Base-by-base conservation (phyloP, 805 yeast genomes). In the Saitoella complicata region DNA sequence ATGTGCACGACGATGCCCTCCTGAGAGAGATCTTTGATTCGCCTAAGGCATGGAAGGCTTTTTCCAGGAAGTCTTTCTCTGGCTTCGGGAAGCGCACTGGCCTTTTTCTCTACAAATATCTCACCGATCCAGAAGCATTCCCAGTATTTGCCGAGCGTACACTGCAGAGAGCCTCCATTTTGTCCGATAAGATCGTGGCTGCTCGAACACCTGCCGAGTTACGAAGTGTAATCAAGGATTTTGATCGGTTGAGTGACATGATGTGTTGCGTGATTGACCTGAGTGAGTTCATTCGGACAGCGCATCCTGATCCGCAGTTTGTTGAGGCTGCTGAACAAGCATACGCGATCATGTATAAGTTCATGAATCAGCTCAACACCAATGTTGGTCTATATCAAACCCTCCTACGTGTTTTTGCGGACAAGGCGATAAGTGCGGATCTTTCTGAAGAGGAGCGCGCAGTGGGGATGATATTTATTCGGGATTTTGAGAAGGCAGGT, bases 211-310 rank as follows among this genome's bases (percentile, higher is more conserved):
- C 53, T 0, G 64, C 65, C 7, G 82, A 73, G 1, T 54, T 70
- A 13, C 51, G 54, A 11, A 59, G 66, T 5, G 83, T 75, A 44
- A 72, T 88, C 44, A 57, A 73, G 38, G 75, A 76, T 43, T 65
- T 91, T 50, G 98, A 91, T 58, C 75, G 85, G 51, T 63, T 91
- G 37, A 81, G 94, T 55, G 97, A 91, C 57, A 73, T 80, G 31
- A 62, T 91, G 32, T 91, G 98, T 58, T 73, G 94, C 46, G 96
- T 85, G 5, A 87, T 91, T 37, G 98, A 91, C 61, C 71, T 88
- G 42, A 88, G 95, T 35, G 97, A 87, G 54, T 88, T 88, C 63
- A 75, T 91, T 31, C 67, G 97, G 40, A 86, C 85, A 29, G 51
- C 49, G 30, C 97, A 88, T 58, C 96, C 97, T 1, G 72, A 78